A percentile compares a stretch with the other conserved stretches of the same genome.
These are phyloP conservation scores for Tillandsia leiboldiana DNA, from an alignment of 176 grass and related monocot species.

Conservation along the genomic window DNA sequence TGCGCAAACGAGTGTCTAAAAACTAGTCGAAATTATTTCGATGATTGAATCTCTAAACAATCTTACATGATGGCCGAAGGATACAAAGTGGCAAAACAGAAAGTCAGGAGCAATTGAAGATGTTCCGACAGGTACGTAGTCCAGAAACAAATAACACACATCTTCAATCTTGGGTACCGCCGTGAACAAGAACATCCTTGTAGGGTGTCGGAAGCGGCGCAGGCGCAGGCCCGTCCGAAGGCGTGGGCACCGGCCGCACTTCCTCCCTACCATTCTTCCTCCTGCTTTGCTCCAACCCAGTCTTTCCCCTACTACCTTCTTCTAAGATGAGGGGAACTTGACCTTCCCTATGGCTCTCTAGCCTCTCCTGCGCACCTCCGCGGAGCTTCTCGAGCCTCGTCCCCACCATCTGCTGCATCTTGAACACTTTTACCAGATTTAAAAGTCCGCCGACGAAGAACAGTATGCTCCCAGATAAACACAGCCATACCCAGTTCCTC, in stretches of 20 bases:
- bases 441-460: conserved; percentile 45
- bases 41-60: too few relatives aligned
- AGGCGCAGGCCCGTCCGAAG: not conserved
- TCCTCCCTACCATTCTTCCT: conserved; percentile 7
- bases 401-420: conserved; percentile 73
- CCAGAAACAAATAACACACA: not conserved
- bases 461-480: conserved; percentile 47
- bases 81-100: not conserved
- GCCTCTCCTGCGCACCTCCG: conserved; percentile 49
- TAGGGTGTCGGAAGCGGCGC: conserved; percentile 18
- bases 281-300: not conserved
- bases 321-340: conserved; percentile 79
- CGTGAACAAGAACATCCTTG: conserved; percentile 53
- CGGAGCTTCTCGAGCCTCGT: conserved; percentile 64
- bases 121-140: not conserved
- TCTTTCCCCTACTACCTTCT: conserved; percentile 11
- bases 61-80: not conserved
- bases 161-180: conserved; percentile 27
- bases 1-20: too few relatives aligned
- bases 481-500: conserved; percentile 49
- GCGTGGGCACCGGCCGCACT: conserved; percentile 4
- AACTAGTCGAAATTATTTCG: too few relatives aligned
- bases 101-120: not conserved
- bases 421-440: conserved; percentile 85
- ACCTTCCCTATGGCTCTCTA: conserved; percentile 43